Evolutionary conservation across 2,329 filamentous ascomycete genomes (phyloP).

Genomic region (Aspergillus calidoustus): DNA sequence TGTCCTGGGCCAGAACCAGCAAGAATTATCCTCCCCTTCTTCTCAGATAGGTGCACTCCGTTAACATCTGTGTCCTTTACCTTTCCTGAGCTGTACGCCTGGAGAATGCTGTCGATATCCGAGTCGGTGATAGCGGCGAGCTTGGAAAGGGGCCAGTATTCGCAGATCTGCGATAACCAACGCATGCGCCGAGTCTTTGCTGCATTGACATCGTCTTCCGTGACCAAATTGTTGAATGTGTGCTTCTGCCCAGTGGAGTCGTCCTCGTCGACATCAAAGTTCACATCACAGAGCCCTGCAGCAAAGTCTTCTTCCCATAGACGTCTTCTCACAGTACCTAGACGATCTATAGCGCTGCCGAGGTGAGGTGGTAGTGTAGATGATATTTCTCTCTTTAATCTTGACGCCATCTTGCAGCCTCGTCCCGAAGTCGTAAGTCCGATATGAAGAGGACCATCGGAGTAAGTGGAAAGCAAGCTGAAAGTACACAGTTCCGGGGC

Average conservation of each 20-base stretch:
- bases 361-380: constrained; percentile 75
- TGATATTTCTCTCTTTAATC: constrained; percentile 86
- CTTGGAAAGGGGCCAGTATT: constrained; percentile 92
- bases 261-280: constrained; percentile 54
- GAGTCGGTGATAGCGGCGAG: constrained; percentile 78
- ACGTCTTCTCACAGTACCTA: constrained; percentile 73
- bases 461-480: constrained; percentile 83
- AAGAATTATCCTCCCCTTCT: constrained; percentile 75
- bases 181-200: constrained; percentile 81
- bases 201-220: constrained; percentile 71
- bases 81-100: constrained; percentile 62
- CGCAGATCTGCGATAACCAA: constrained; percentile 95
- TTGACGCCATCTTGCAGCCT: constrained; percentile 89
- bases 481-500: constrained; percentile 86
- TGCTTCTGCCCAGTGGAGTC: constrained; percentile 66
- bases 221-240: constrained; percentile 82
- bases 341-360: constrained; percentile 74
- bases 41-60: constrained; percentile 24
- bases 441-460: constrained; percentile 88
- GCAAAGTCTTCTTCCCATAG: constrained; percentile 75
- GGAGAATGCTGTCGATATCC: constrained; percentile 77
- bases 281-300: constrained; percentile 49
- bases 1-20: constrained; percentile 93
- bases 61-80: constrained; percentile 24
- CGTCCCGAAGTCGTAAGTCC: constrained; percentile 94